phyloP scores from a whole-genome alignment of 1,139 yeast species.

The Debaryomyces coudertii region DNA sequence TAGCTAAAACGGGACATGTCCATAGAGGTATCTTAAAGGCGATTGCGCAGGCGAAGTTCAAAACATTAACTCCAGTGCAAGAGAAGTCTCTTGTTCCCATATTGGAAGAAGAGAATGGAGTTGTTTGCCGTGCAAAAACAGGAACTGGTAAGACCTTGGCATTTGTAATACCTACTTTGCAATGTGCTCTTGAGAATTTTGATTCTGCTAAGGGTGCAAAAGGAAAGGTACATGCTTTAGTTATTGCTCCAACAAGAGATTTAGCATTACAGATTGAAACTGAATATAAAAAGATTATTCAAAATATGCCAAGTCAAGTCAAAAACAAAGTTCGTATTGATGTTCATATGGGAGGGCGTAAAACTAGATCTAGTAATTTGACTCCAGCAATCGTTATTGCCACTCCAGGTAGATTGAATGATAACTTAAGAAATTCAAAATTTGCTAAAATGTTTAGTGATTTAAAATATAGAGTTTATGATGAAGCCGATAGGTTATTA shows the following conservation, averaged over 20 bases:
- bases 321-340: conserved; percentile 23
- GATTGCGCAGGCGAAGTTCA: conserved; percentile 45
- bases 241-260: conserved; percentile 91
- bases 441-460: conserved; percentile 54
- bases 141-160: conserved; percentile 97
- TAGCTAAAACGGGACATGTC: conserved; percentile 19
- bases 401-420: conserved; percentile 87
- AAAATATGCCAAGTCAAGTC: conserved; percentile 19
- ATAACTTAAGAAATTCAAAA: conserved; percentile 50
- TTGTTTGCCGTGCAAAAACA: conserved; percentile 88
- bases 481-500: conserved; percentile 85
- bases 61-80: conserved; percentile 76
- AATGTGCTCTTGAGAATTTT: conserved; percentile 44
- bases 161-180: conserved; percentile 77
- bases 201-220: conserved; percentile 31
- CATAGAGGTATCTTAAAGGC: conserved; percentile 28
- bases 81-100: conserved; percentile 71
- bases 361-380: conserved; percentile 22
- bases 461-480: conserved; percentile 70
- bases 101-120: conserved; percentile 57
- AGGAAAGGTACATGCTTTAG: conserved; percentile 56
- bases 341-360: conserved; percentile 46
- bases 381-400: conserved; percentile 67
- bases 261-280: conserved; percentile 81
- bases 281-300: conserved; percentile 55